Evolutionary conservation across 2,329 filamentous ascomycete genomes (phyloP).

Genomic region (Parafenestella ontariensis): DNA sequence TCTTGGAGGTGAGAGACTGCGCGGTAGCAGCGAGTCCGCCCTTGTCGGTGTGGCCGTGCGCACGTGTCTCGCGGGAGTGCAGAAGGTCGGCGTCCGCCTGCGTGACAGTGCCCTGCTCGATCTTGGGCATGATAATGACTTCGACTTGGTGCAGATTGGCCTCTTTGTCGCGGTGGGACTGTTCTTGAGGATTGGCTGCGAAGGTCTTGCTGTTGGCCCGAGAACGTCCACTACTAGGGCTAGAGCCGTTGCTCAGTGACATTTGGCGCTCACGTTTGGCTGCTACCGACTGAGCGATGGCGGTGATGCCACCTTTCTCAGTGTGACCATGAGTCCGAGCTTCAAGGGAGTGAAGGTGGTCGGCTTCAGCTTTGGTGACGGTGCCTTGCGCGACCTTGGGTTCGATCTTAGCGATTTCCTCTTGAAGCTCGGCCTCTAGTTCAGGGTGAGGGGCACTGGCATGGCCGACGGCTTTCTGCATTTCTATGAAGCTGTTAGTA

Average conservation of each 20-base stretch:
- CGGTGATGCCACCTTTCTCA: conserved; percentile 46
- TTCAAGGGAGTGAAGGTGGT: conserved; percentile 52
- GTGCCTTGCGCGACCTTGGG: conserved; percentile 42
- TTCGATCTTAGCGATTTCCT: conserved; percentile 41
- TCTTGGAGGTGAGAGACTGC: conserved; percentile 10
- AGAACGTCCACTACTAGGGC: conserved; percentile 7
- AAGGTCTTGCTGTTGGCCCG: conserved; percentile 18
- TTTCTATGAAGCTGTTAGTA: conserved; percentile 29
- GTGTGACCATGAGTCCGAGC: conserved; percentile 46
- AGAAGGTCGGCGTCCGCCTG: conserved; percentile 42
- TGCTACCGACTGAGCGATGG: conserved; percentile 50
- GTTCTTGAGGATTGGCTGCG: conserved; percentile 25
- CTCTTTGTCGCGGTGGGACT: conserved; percentile 40
- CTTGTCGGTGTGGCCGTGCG: conserved; percentile 40
- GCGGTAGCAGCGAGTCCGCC: conserved; percentile 44
- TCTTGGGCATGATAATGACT: conserved; percentile 38
- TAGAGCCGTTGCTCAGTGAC: conserved; percentile 20
- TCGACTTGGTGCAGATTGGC: conserved; percentile 41
- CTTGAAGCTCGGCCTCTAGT: conserved; percentile 37
- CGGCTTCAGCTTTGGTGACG: conserved; percentile 50
- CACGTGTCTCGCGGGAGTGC: conserved; percentile 40
- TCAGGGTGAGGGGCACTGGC: conserved; percentile 37
- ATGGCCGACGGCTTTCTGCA: conserved; percentile 38
- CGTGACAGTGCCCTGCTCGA: conserved; percentile 43
- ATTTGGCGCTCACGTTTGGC: conserved; percentile 35